Conservation (phyloP, 2,329 filamentous ascomycete genomes). For the Arthrobotrys musiformis region DNA sequence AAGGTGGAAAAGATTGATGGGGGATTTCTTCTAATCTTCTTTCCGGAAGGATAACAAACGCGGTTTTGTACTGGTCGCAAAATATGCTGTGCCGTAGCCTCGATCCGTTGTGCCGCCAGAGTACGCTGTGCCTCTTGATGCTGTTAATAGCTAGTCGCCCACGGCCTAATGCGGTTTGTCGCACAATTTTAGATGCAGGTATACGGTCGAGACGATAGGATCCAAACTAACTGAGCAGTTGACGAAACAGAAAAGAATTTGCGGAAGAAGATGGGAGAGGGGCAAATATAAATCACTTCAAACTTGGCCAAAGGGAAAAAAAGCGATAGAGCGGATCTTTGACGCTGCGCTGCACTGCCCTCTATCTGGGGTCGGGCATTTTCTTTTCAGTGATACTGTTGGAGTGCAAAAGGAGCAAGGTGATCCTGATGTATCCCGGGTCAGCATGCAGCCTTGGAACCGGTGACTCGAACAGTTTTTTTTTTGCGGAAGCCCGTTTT, state of each 20-base stretch:
- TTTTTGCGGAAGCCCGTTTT: constrained; percentile 35
- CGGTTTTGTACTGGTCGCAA: neutral
- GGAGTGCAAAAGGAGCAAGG: constrained; percentile 23
- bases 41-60: constrained; percentile 20
- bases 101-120: too few relatives aligned
- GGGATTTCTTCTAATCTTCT: constrained; percentile 21
- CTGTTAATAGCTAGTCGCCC: neutral
- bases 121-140: constrained; percentile 20
- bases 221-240: constrained; percentile 25
- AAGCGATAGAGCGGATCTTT: constrained; percentile 22
- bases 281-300: constrained; percentile 44
- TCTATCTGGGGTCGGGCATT: constrained; percentile 36
- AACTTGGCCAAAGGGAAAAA: neutral
- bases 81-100: constrained; percentile 27
- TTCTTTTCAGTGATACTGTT: constrained; percentile 33
- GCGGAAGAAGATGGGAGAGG: constrained; percentile 21
- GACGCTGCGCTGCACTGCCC: neutral
- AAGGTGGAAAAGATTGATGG: neutral
- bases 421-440: constrained; percentile 53
- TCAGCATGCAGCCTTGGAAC: constrained; percentile 55
- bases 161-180: constrained; percentile 42
- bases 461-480: constrained; percentile 53
- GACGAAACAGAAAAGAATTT: constrained; percentile 39
- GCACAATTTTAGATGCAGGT: constrained; percentile 39
- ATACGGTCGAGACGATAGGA: constrained; percentile 26